Evolutionary conservation across 768 basidiomycete genomes (phyloP).

Genomic region (Rhizopogon roseolus): DNA sequence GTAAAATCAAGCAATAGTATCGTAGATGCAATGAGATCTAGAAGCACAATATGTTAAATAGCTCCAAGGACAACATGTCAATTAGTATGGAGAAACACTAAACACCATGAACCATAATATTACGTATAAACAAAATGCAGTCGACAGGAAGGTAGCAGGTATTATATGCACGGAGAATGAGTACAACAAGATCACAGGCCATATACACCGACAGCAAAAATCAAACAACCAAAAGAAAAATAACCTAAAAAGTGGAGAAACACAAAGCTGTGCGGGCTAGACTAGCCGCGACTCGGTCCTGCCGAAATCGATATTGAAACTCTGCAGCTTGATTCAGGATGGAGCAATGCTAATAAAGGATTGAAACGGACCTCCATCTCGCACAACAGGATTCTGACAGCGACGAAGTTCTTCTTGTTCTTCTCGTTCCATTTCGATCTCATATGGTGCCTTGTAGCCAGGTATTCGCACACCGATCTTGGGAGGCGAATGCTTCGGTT

Average conservation of each 20-base stretch:
- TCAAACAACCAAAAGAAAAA: not conserved
- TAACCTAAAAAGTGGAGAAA: conserved; percentile 56
- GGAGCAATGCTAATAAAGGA: not conserved
- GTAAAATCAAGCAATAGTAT: conserved; percentile 4
- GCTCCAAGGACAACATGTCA: conserved; percentile 6
- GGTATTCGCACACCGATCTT: conserved; percentile 47
- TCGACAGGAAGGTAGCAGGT: conserved; percentile 1
- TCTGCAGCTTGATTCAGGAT: conserved; percentile 24
- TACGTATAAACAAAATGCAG: conserved; percentile 3
- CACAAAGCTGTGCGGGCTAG: conserved; percentile 43
- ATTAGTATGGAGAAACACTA: conserved; percentile 6
- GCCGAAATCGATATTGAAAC: conserved; percentile 64
- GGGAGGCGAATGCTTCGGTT: conserved; percentile 51
- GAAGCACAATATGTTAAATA: conserved; percentile 5
- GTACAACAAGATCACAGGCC: not conserved
- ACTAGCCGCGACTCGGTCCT: conserved; percentile 39
- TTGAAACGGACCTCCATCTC: conserved; percentile 42
- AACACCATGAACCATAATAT: conserved; percentile 1
- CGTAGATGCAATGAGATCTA: conserved; percentile 2
- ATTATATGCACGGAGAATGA: conserved; percentile 5
- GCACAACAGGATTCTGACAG: conserved; percentile 58
- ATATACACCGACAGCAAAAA: conserved; percentile 11
- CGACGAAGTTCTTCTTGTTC: conserved; percentile 48
- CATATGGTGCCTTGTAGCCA: conserved; percentile 63
- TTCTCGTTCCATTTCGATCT: conserved; percentile 66